Evolutionary conservation across 805 yeast genomes (phyloP), one percentile per base, ranked within the genome.

Genomic region (Tetrapisispora taiwanensis): DNA sequence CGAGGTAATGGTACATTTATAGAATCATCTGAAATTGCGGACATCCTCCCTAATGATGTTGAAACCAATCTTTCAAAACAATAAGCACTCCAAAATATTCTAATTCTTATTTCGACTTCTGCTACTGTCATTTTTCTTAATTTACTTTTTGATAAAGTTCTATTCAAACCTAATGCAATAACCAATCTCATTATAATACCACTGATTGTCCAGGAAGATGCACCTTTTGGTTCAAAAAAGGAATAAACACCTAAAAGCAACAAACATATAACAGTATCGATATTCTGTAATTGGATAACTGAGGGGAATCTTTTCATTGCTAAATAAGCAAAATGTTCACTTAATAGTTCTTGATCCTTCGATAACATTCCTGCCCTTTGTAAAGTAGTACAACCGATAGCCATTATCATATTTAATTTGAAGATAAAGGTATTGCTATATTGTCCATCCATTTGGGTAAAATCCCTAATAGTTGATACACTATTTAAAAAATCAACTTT

Each of bases 371-470:
- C 69, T 3, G 69, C 68, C 43, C 69, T 58, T 36, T 69, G 70
- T 41, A 76, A 55, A 2, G 76, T 69, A 9, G 77, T 71, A 44
- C 77, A 73, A 1, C 81, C 80, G 35, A 74, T 71, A 5, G 78
- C 76, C 60, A 74, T 64, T 2, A 74, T 68, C 74, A 76, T 71
- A 53, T 68, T 70, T 10, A 75, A 49, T 56, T 76, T 74, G 48
- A 74, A 75, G 20, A 64, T 57, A 18, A 61, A 62, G 2, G 50
- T 39, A 14, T 51, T 54, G 43, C 57, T 60, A 39, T 50, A 50
- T 17, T 46, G 43, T 15, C 50, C 52, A 20, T 56, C 50, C 45
- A 60, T 56, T 15, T 30, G 22, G 5, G 44, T 36, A 30, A 67
- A 60, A 30, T 57, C 56, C 7, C 56, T 42, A 5, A 65, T 55